Base-by-base conservation (phyloP, 306 rosid species). In the Medicago lupulina region DNA sequence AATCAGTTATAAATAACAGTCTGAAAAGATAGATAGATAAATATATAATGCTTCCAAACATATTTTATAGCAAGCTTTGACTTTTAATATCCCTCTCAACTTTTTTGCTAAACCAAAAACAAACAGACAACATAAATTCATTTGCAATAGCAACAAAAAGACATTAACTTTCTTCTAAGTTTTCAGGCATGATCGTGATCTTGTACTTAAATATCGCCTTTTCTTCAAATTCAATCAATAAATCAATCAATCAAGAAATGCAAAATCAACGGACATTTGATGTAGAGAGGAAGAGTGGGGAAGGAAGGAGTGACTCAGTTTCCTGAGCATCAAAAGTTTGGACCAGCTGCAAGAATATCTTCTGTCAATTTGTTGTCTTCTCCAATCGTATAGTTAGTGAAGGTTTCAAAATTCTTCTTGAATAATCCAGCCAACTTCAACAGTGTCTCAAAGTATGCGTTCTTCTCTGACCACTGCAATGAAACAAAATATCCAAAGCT, bases 331-430 rank as follows among this genome's bases (percentile, higher is more conserved):
- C 51, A 84, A 71, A 82, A 79, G 78, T 12, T 70, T 17, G 98
- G 96, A 76, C 98, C 98, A 6, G 93, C 96, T 39, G 88, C 91
- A 40, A 93, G 84, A 80, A 93, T 91, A 86, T 93, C 92, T 66
- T 85, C 82, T 8, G 97, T 89, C 61, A 93, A 73, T 38, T 81
- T 83, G 72, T 62, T 78, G 65, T 78, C 90, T 38, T 85, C 81
- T 2, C 96, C 97, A 73, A 91, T 88, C 83, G 84, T 82, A 81
- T 88, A 81, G 66, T 75, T 40, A 11, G 85, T 61, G 85, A 93
- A 93, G 19, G 81, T 88, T 64, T 83, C 92, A 63, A 93, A 93
- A 63, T 91, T 93, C 3, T 88, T 88, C 84, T 85, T 88, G 88
- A 93, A 93, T 67, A 91, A 55, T 31, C 88, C 86, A 43, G 86